These are phyloP conservation scores for Globisporangium nodosum DNA, from an alignment of 352 stramenopile species.

Conservation along the genomic window DNA sequence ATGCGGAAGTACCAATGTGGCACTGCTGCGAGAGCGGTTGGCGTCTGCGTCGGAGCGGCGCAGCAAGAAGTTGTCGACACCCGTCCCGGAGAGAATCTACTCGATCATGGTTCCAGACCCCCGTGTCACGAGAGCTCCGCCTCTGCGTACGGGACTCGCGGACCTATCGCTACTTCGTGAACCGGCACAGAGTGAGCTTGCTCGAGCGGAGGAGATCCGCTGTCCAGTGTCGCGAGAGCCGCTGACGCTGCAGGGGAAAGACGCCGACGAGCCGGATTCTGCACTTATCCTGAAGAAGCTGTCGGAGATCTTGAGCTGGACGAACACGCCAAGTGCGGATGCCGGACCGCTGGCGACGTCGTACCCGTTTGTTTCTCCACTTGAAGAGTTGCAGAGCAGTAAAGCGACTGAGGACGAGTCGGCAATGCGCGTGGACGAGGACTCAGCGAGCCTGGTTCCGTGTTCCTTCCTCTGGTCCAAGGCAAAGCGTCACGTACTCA, in stretches of 20 bases:
- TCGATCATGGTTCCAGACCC: slow-evolving; percentile 38
- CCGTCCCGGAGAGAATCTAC: slow-evolving; percentile 14
- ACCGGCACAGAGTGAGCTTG: slow-evolving; percentile 22
- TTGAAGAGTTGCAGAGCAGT: not conserved
- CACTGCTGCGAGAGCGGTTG: slow-evolving; percentile 2
- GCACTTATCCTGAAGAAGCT: slow-evolving; percentile 49
- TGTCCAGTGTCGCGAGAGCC: slow-evolving; percentile 50
- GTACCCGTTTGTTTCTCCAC: slow-evolving; percentile 27
- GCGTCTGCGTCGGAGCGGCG: not conserved
- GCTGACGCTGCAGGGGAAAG: slow-evolving; percentile 22
- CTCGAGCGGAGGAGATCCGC: slow-evolving; percentile 24
- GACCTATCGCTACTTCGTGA: slow-evolving; percentile 50
- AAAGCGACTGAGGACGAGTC: not conserved
- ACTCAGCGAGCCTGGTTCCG: slow-evolving; percentile 10
- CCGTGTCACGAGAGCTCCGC: slow-evolving; percentile 15
- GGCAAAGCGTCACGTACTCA: slow-evolving; percentile 28
- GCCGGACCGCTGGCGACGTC: not conserved
- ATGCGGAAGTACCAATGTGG: slow-evolving; percentile 11
- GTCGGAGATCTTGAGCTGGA: slow-evolving; percentile 49
- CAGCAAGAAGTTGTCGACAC: not conserved
- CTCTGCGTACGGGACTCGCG: not conserved
- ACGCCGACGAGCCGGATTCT: slow-evolving; percentile 61
- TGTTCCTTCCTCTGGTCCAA: slow-evolving; percentile 59
- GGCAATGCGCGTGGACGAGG: slow-evolving; percentile 3
- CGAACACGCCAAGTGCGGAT: slow-evolving; percentile 15